These are phyloP conservation scores for Tieghemiomyces parasiticus DNA, from an alignment of 192 early-diverging fungal genomes.

Conservation along the genomic window DNA sequence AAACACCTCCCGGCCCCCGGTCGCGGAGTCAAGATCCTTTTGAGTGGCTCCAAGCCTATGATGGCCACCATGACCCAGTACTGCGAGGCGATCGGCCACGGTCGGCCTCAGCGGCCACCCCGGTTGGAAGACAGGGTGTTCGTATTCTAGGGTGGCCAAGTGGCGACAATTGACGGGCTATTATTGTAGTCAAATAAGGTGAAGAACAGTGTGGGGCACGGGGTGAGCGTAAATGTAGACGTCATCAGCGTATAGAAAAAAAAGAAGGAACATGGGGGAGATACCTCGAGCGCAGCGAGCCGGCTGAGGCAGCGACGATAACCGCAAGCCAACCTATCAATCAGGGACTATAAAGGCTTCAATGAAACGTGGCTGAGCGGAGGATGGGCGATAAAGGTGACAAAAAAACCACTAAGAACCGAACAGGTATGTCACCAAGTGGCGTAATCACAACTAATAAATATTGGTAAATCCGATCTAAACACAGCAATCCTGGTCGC, in stretches of 20 bases:
- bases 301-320: too few relatives aligned
- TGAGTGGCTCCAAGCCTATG: constrained; percentile 90
- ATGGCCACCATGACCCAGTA: constrained; percentile 60
- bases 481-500: too few relatives aligned
- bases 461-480: too few relatives aligned
- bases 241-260: constrained; percentile 14
- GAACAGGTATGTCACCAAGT: too few relatives aligned
- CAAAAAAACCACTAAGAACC: too few relatives aligned
- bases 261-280: too few relatives aligned
- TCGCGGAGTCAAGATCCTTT: constrained; percentile 66
- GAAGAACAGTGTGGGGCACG: constrained; percentile 21
- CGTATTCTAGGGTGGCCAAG: constrained; percentile 57
- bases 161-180: constrained; percentile 23
- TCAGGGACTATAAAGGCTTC: too few relatives aligned
- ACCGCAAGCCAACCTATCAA: too few relatives aligned
- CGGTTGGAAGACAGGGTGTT: constrained; percentile 77
- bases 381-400: too few relatives aligned
- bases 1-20: constrained; percentile 56
- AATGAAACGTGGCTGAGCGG: too few relatives aligned
- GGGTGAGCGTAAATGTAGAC: constrained; percentile 24
- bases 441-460: too few relatives aligned
- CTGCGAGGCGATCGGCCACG: constrained; percentile 61
- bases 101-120: constrained; percentile 57
- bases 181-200: constrained; percentile 15
- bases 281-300: too few relatives aligned